Conservation (phyloP, 2,329 filamentous ascomycete species). For the Penicillium sclerotiorum region DNA sequence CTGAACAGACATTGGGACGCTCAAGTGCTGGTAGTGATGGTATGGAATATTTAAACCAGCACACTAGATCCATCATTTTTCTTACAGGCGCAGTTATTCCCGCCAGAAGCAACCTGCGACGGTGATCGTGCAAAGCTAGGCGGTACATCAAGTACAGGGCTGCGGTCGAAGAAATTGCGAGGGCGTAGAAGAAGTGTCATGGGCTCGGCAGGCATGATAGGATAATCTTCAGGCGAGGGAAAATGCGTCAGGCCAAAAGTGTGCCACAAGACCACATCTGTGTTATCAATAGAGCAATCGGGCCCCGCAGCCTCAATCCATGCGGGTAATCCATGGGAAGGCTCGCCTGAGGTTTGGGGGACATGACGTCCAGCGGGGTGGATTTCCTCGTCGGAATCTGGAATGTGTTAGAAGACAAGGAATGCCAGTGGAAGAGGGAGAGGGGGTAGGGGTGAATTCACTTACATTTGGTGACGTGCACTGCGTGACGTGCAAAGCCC, state of each 20-base stretch:
- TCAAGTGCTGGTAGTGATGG: too few relatives aligned
- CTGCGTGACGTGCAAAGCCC: slow-evolving; percentile 81
- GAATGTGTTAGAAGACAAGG: slow-evolving; percentile 8
- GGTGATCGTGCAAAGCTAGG: slow-evolving; percentile 74
- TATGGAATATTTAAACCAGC: slow-evolving; percentile 36
- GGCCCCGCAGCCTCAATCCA: slow-evolving; percentile 72
- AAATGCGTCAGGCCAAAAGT: slow-evolving; percentile 92
- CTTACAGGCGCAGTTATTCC: slow-evolving; percentile 36
- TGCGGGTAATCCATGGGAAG: slow-evolving; percentile 69
- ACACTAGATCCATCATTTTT: slow-evolving; percentile 45
- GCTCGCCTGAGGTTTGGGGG: slow-evolving; percentile 81
- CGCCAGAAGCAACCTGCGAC: slow-evolving; percentile 62
- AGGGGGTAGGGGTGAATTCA: slow-evolving; percentile 10
- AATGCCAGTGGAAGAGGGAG: not conserved
- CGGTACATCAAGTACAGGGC: slow-evolving; percentile 79
- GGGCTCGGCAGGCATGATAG: slow-evolving; percentile 85
- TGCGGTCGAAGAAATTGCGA: slow-evolving; percentile 78
- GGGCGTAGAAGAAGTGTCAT: slow-evolving; percentile 80
- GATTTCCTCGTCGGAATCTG: slow-evolving; percentile 78
- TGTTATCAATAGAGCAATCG: slow-evolving; percentile 71
- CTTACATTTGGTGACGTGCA: slow-evolving; percentile 88
- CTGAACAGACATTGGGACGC: too few relatives aligned
- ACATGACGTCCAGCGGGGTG: slow-evolving; percentile 87
- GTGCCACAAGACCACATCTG: slow-evolving; percentile 89
- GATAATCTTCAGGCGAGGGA: slow-evolving; percentile 86